Conservation (phyloP, 1,284 basidiomycete genomes). For the Puccinia polysora region DNA sequence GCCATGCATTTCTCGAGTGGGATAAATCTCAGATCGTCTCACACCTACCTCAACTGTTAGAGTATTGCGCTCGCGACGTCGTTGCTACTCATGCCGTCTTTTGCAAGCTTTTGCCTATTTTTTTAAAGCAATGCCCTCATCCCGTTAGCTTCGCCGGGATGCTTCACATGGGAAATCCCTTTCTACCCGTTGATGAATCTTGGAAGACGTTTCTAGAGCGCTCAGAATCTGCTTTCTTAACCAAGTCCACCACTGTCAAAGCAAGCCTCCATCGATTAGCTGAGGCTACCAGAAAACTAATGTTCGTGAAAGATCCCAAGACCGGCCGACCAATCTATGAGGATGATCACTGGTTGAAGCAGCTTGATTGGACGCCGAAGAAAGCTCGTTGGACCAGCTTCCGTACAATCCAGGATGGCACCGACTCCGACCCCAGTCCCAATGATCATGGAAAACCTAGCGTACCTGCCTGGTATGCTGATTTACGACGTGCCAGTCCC, state of each 20-base stretch:
- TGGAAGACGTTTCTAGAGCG: constrained; percentile 78
- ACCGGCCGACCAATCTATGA: constrained; percentile 59
- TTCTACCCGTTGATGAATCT: constrained; percentile 80
- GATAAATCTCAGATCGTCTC: constrained; percentile 64
- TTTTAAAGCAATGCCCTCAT: constrained; percentile 77
- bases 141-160: constrained; percentile 90
- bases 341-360: constrained; percentile 77
- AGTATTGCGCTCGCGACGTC: constrained; percentile 84
- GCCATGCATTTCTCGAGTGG: constrained; percentile 68
- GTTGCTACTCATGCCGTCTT: constrained; percentile 78
- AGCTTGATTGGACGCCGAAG: constrained; percentile 95
- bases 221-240: constrained; percentile 72
- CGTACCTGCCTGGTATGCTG: constrained; percentile 40
- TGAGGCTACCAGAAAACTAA: constrained; percentile 53
- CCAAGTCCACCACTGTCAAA: constrained; percentile 71
- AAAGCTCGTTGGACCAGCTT: constrained; percentile 59
- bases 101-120: constrained; percentile 73
- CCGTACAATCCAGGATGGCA: background rate
- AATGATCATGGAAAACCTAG: constrained; percentile 1
- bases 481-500: background rate
- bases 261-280: constrained; percentile 67
- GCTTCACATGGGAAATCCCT: constrained; percentile 83
- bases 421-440: background rate
- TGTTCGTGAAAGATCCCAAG: constrained; percentile 45
- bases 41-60: constrained; percentile 70